phyloP scores from a whole-genome alignment of 306 rosid species.

The Biancaea sappan region DNA sequence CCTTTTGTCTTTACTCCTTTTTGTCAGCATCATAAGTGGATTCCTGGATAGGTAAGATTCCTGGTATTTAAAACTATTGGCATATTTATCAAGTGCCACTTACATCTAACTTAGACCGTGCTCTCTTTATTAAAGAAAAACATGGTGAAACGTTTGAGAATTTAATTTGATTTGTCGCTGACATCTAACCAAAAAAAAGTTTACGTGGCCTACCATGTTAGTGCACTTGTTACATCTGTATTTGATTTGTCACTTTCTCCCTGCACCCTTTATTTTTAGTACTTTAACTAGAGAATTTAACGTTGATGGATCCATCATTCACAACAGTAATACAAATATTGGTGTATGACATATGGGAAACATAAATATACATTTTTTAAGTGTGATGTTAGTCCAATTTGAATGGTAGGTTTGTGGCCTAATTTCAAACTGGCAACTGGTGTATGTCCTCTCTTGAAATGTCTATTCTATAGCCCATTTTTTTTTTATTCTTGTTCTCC shows the following conservation, averaged over 20 bases:
- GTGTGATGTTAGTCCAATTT: too few species aligned
- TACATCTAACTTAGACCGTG: too few species aligned
- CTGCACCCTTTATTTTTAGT: not conserved
- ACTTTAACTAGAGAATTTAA: not conserved
- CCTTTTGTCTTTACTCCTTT: not conserved
- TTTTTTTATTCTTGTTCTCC: not conserved
- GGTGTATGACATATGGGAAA: too few species aligned
- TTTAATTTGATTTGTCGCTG: too few species aligned
- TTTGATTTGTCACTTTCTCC: not conserved
- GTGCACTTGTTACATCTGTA: too few species aligned
- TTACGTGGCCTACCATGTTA: not conserved
- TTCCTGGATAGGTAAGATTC: not conserved
- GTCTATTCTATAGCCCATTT: not conserved
- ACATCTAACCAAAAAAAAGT: not conserved
- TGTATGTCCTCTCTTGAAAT: not conserved
- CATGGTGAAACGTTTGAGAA: not conserved
- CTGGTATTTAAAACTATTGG: not conserved
- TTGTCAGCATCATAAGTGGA: not conserved
- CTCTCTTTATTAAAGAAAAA: not conserved
- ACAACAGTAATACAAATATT: not conserved
- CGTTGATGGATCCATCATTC: not conserved
- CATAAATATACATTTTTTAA: too few species aligned
- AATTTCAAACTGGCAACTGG: not conserved
- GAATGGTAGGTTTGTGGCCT: not conserved
- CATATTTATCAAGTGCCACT: not conserved